A percentile compares a stretch with the other conserved stretches of the same genome.
These are phyloP conservation scores for Dactylellina parvicollis DNA, from an alignment of 2,329 filamentous ascomycete species.

Conservation along the genomic window DNA sequence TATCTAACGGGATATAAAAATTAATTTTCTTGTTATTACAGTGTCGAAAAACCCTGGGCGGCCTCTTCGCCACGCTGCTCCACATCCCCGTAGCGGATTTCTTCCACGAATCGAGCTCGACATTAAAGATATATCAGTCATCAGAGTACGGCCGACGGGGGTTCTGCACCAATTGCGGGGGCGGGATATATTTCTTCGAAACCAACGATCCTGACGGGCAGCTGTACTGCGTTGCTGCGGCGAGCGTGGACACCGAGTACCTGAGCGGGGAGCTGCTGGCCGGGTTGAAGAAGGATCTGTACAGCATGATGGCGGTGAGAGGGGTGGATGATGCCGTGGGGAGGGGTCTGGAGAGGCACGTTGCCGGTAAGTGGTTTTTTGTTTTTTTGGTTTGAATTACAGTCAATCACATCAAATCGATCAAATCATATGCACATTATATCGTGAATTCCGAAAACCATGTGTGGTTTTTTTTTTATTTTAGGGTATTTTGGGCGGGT, in stretches of 20 bases:
- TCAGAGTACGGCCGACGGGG: conserved; percentile 17
- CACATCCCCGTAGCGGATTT: conserved; percentile 5
- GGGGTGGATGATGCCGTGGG: conserved; percentile 42
- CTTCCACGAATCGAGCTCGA: conserved; percentile 11
- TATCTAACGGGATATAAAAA: too few relatives aligned
- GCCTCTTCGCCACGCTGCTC: conserved; percentile 28
- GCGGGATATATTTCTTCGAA: conserved; percentile 24
- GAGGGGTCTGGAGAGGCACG: conserved; percentile 9
- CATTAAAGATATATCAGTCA: conserved; percentile 31
- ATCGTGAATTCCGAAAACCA: too few relatives aligned
- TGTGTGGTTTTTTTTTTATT: too few relatives aligned
- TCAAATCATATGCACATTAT: too few relatives aligned
- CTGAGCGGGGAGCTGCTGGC: conserved; percentile 12
- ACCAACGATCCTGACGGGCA: background rate
- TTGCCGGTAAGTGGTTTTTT: conserved; percentile 8
- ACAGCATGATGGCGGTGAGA: conserved; percentile 12
- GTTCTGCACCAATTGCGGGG: conserved; percentile 38
- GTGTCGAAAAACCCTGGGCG: conserved; percentile 35
- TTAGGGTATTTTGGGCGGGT: background rate
- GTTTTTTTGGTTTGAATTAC: background rate
- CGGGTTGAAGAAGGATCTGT: conserved; percentile 12
- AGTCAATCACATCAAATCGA: background rate
- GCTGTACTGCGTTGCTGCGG: conserved; percentile 2
- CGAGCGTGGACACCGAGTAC: conserved; percentile 20
- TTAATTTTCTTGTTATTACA: background rate